phyloP scores from a whole-genome alignment of 129 eudicot species.

The Ambrosia trifida region DNA sequence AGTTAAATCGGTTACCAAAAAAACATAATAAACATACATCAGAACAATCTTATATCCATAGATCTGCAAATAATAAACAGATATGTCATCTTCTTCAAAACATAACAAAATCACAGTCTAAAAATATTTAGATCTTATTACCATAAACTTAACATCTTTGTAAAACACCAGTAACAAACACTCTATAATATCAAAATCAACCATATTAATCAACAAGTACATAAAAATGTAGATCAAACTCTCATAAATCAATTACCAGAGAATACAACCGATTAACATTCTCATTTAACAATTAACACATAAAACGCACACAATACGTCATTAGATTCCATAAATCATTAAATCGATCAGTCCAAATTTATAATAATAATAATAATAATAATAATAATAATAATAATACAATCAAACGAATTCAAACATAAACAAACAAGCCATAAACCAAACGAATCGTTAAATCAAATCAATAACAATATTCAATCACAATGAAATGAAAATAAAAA shows the following conservation, averaged over 20 bases:
- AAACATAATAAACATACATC: no score
- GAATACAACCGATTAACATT: slow-evolving; percentile 8
- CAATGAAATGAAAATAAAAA: no score
- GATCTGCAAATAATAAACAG: slow-evolving; percentile 9
- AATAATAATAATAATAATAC: no score
- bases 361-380: no score
- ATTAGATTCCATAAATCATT: no score
- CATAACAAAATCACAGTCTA: not conserved
- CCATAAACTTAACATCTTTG: not conserved
- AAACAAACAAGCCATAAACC: no score
- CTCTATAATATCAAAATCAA: not conserved
- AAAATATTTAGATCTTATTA: not conserved
- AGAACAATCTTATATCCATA: not conserved
- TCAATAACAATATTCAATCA: no score
- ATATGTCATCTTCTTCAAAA: not conserved
- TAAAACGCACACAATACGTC: not conserved
- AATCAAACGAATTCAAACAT: no score
- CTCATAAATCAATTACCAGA: not conserved
- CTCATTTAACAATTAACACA: not conserved
- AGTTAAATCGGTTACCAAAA: no score
- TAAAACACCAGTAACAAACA: not conserved
- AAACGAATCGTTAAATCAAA: no score
- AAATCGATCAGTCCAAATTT: no score
- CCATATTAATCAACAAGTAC: not conserved
- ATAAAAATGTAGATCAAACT: slow-evolving; percentile 20